Evolutionary conservation across 345 rosid species (phyloP).

Genomic region (Passiflora organensis): DNA sequence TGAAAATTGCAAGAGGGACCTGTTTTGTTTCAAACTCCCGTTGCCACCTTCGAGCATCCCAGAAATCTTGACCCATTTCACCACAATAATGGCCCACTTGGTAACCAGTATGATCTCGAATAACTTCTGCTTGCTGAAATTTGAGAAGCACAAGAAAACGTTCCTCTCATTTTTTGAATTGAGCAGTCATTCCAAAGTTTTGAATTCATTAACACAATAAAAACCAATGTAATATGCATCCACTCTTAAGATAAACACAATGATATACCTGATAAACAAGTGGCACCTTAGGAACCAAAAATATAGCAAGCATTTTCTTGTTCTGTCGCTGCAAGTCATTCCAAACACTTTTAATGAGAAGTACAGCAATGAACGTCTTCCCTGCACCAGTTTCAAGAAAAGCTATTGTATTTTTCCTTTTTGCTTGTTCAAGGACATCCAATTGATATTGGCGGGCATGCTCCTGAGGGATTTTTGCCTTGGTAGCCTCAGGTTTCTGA

Average conservation of each 20-base stretch:
- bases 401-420: conserved; percentile 83
- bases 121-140: conserved; percentile 94
- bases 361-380: conserved; percentile 92
- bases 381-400: conserved; percentile 99
- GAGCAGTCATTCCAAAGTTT: conserved; percentile 6
- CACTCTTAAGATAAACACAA: conserved; percentile 6
- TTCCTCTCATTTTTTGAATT: conserved; percentile 2
- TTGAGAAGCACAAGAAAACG: conserved; percentile 12
- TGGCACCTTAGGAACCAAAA: conserved; percentile 97
- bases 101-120: conserved; percentile 63
- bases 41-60: conserved; percentile 92
- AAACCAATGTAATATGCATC: too few species aligned
- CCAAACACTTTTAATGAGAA: conserved; percentile 69
- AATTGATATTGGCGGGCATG: conserved; percentile 86
- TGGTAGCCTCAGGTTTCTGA: conserved; percentile 49
- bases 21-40: conserved; percentile 90
- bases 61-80: conserved; percentile 95
- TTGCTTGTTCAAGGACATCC: conserved; percentile 97
- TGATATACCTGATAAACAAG: conserved; percentile 82
- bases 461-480: conserved; percentile 75
- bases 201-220: too few species aligned
- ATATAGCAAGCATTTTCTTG: conserved; percentile 81
- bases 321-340: conserved; percentile 53
- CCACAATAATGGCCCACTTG: conserved; percentile 95
- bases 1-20: conserved; percentile 35